Conservation (phyloP, 495 filamentous ascomycete species). For the Hypoxylon crocopeplum region DNA sequence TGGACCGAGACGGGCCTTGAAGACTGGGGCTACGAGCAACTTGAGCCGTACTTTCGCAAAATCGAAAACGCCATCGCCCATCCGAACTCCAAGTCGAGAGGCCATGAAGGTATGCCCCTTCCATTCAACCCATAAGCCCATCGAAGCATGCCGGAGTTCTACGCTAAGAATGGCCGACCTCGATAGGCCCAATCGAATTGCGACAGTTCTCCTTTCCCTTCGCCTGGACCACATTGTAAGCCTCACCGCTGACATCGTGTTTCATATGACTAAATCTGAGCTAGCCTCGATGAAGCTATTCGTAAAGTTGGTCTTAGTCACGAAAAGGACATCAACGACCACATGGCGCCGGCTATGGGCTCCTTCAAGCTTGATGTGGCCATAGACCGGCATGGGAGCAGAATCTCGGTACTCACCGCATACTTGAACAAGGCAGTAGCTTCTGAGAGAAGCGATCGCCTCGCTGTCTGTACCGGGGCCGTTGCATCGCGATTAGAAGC, state of each 20-base stretch:
- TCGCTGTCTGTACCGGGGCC: conserved; percentile 35
- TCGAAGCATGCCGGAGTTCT: neutral
- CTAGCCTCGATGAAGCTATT: conserved; percentile 13
- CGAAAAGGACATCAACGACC: conserved; percentile 27
- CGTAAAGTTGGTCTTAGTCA: conserved; percentile 20
- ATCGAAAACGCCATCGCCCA: conserved; percentile 25
- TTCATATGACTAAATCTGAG: neutral
- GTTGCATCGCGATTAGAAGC: conserved; percentile 31
- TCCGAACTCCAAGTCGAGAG: conserved; percentile 13
- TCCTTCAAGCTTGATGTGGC: conserved; percentile 33
- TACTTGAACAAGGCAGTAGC: conserved; percentile 25
- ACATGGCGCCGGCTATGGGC: conserved; percentile 25
- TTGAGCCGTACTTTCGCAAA: conserved; percentile 40
- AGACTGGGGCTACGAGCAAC: conserved; percentile 39
- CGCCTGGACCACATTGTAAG: conserved; percentile 10
- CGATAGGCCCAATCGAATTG: conserved; percentile 22
- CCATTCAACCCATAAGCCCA: neutral
- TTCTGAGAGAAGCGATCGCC: conserved; percentile 6
- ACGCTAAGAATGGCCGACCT: neutral
- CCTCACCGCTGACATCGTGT: neutral
- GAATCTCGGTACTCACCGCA: conserved; percentile 29
- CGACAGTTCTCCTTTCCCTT: conserved; percentile 1
- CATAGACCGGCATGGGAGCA: conserved; percentile 22
- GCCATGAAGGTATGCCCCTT: conserved; percentile 24
- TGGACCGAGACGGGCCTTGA: conserved; percentile 36